Conservation (phyloP, 1,284 basidiomycete species). For the Sanghuangporus weigelae region DNA sequence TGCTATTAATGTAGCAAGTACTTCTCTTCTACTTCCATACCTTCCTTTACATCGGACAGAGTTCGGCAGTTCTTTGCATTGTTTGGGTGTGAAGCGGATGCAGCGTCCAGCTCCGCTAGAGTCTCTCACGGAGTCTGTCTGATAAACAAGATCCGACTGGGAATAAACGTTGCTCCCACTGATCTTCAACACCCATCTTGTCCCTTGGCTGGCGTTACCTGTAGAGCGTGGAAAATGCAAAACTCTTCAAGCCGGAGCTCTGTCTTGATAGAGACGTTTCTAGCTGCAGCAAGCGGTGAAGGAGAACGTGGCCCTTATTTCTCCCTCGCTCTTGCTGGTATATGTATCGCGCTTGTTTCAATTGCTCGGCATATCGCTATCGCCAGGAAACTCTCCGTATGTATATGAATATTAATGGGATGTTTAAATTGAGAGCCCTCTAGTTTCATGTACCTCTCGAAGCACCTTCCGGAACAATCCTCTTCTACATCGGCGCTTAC, state of each 20-base stretch:
- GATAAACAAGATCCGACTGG: not conserved
- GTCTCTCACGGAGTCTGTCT: not conserved
- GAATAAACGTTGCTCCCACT: not conserved
- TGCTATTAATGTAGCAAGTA: too few species aligned
- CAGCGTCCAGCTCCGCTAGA: too few species aligned
- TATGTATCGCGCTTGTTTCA: not conserved
- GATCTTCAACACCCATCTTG: not conserved
- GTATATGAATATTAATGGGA: not conserved
- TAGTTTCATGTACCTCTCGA: constrained; percentile 9
- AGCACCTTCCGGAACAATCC: not conserved
- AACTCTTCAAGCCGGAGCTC: not conserved
- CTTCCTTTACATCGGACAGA: too few species aligned
- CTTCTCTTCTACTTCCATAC: too few species aligned
- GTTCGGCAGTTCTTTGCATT: too few species aligned
- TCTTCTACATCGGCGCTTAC: constrained; percentile 11
- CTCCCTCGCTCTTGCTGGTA: not conserved
- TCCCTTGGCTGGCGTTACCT: not conserved
- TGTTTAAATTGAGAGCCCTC: not conserved
- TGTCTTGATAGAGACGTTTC: not conserved
- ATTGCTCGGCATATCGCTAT: not conserved
- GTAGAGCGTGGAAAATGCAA: not conserved
- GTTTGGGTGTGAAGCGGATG: too few species aligned
- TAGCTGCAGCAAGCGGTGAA: not conserved
- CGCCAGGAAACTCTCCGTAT: not conserved
- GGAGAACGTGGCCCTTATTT: not conserved